A percentile compares a stretch with the other conserved stretches of the same genome.
Conservation (phyloP, 1,284 basidiomycete genomes). For the Heterobasidion parviporum region DNA sequence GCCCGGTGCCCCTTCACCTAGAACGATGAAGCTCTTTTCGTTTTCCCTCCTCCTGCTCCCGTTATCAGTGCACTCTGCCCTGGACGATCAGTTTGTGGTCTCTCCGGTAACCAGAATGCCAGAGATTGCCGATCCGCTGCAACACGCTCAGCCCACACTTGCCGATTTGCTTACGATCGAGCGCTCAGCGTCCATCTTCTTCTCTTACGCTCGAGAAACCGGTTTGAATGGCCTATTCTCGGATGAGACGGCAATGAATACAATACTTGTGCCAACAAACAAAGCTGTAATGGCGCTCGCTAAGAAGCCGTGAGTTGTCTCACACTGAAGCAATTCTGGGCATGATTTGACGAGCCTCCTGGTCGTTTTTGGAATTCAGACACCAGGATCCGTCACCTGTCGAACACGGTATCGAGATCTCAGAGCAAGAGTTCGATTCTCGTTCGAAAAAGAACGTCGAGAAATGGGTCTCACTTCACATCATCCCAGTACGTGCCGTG, state of each 20-base stretch:
- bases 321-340: not conserved
- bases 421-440: conserved; percentile 56
- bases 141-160: conserved; percentile 36
- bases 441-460: conserved; percentile 55
- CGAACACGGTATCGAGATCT: conserved; percentile 40
- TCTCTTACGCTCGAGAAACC: conserved; percentile 68
- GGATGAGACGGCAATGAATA: conserved; percentile 30
- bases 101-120: conserved; percentile 4
- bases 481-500: conserved; percentile 52
- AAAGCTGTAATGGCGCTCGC: conserved; percentile 72
- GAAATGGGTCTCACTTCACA: conserved; percentile 65
- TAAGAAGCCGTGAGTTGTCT: conserved; percentile 58
- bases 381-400: conserved; percentile 42
- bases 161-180: conserved; percentile 71
- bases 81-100: conserved; percentile 23
- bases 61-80: conserved; percentile 21
- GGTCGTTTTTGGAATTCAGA: conserved; percentile 20
- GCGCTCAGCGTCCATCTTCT: conserved; percentile 66
- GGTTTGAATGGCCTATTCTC: conserved; percentile 45
- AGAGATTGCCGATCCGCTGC: conserved; percentile 10
- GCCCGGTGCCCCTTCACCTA: not conserved
- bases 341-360: not conserved
- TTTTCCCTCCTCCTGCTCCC: conserved; percentile 19
- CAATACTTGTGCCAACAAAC: conserved; percentile 69
- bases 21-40: conserved; percentile 17